Evolutionary conservation across 2,329 filamentous ascomycete species (phyloP).

Genomic region (Cercospora sp.): DNA sequence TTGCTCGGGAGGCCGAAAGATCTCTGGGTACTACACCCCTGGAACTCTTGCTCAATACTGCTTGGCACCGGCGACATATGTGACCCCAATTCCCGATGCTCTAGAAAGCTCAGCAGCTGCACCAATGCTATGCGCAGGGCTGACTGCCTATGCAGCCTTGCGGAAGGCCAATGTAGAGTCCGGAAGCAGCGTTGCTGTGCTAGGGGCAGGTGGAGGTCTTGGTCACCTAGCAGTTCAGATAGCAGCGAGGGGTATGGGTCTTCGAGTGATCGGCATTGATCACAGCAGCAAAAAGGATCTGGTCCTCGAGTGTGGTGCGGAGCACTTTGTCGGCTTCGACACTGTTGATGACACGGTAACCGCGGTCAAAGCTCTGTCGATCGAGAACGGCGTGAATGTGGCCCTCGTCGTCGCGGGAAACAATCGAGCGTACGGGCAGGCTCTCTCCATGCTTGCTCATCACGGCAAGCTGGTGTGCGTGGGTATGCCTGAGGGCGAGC

Average conservation of each 20-base stretch:
- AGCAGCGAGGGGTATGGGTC: not conserved
- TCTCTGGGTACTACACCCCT: not conserved
- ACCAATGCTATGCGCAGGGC: not conserved
- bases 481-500: not conserved
- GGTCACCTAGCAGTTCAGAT: not conserved
- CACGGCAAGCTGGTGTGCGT: not conserved
- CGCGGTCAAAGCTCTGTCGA: not conserved
- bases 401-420: not conserved
- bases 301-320: not conserved
- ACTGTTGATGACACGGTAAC: not conserved
- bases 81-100: not conserved
- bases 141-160: not conserved
- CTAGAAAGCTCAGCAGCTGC: not conserved
- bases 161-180: not conserved
- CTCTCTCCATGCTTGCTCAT: not conserved
- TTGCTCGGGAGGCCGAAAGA: not conserved
- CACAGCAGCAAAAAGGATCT: not conserved
- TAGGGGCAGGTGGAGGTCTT: not conserved
- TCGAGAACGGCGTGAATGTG: not conserved
- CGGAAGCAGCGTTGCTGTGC: not conserved
- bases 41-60: not conserved
- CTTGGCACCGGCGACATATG: not conserved
- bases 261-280: not conserved
- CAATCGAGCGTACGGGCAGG: not conserved
- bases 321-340: not conserved